Conservation (phyloP, 208 protist species). For the Zelonia costaricensis region DNA sequence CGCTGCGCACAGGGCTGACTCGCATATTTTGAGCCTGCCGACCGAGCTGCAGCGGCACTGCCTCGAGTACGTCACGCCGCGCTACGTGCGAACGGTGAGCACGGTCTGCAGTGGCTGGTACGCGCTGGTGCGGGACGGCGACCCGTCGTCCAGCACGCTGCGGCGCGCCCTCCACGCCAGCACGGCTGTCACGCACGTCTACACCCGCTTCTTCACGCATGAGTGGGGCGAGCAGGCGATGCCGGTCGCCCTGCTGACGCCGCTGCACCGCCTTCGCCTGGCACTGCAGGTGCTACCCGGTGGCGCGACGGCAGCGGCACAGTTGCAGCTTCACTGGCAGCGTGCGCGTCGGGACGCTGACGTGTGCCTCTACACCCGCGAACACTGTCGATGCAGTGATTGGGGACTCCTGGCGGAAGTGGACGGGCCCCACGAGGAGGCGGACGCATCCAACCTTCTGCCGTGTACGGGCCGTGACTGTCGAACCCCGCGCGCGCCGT, state of each 20-base stretch:
- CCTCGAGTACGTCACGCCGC: slow-evolving; percentile 34
- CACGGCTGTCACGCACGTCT: slow-evolving; percentile 33
- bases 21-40: slow-evolving; percentile 23
- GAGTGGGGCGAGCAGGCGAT: slow-evolving; percentile 44
- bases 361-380: background rate
- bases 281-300: background rate
- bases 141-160: slow-evolving; percentile 1
- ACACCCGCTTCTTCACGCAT: slow-evolving; percentile 39
- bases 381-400: background rate
- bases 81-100: slow-evolving; percentile 24
- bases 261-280: slow-evolving; percentile 28
- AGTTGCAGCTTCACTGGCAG: slow-evolving; percentile 16
- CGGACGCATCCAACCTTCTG: no score
- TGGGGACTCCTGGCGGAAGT: background rate
- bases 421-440: background rate
- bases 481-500: no score
- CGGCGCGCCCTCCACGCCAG: slow-evolving; percentile 17
- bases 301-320: background rate
- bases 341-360: background rate
- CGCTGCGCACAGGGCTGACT: no score
- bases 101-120: slow-evolving; percentile 37
- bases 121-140: slow-evolving; percentile 8
- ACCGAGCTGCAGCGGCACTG: slow-evolving; percentile 31
- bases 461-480: no score
- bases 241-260: slow-evolving; percentile 33